Conservation (phyloP, 345 rosid genomes). For the Citrus medica region DNA sequence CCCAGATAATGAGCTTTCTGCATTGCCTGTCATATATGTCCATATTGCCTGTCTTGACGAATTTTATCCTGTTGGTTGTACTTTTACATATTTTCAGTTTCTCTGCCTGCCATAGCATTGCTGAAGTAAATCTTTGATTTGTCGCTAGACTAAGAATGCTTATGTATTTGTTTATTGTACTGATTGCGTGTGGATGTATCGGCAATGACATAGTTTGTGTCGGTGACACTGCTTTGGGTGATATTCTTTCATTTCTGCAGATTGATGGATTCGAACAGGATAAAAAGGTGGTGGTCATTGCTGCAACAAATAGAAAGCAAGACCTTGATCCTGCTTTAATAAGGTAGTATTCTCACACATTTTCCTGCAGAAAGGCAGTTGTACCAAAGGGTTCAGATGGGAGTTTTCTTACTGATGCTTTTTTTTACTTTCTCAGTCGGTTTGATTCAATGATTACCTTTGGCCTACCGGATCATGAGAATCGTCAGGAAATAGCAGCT, state of each 20-base stretch:
- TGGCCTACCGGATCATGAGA: slow-evolving; percentile 65
- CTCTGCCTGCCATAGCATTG: neutral
- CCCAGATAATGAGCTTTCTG: neutral
- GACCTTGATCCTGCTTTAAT: slow-evolving; percentile 94
- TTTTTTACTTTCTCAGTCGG: slow-evolving; percentile 46
- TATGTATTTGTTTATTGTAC: neutral
- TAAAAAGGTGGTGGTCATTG: slow-evolving; percentile 81
- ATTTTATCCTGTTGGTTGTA: neutral
- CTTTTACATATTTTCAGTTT: neutral
- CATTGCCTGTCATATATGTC: neutral
- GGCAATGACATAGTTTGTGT: neutral
- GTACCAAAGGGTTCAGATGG: slow-evolving; percentile 3
- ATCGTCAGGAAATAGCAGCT: slow-evolving; percentile 66
- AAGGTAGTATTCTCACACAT: slow-evolving; percentile 38
- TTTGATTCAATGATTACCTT: slow-evolving; percentile 86
- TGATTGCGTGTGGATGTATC: neutral
- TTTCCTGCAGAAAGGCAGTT: neutral
- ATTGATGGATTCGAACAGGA: slow-evolving; percentile 97
- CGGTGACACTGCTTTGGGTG: neutral
- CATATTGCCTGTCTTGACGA: no score
- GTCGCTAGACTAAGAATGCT: neutral
- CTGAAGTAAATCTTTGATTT: neutral
- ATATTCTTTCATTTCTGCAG: slow-evolving; percentile 34
- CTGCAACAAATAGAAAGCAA: slow-evolving; percentile 94
- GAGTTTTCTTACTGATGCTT: slow-evolving; percentile 6